A percentile compares a stretch with the other conserved stretches of the same genome.
These are phyloP conservation scores for Rhizopogon roseolus DNA, from an alignment of 768 basidiomycete genomes.

Conservation along the genomic window DNA sequence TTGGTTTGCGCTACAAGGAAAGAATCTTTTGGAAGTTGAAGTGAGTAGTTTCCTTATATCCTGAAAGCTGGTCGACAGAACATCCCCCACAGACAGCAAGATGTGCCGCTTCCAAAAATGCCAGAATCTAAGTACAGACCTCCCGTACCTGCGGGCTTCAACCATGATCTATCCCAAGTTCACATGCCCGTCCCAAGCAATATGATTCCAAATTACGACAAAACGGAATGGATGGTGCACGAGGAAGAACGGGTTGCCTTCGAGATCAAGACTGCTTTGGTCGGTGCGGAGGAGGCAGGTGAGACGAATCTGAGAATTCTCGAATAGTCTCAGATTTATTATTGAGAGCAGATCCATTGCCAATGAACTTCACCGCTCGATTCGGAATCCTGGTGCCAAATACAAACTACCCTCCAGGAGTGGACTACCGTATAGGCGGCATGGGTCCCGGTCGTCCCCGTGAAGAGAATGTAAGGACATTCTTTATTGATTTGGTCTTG, in stretches of 20 bases:
- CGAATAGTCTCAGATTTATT: neutral
- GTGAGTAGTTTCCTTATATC: too few relatives aligned
- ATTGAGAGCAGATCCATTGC: neutral
- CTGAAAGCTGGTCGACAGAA: too few relatives aligned
- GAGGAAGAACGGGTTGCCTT: constrained; percentile 16
- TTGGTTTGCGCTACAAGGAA: too few relatives aligned
- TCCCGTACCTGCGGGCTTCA: too few relatives aligned
- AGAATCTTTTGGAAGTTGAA: too few relatives aligned
- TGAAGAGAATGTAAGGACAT: neutral
- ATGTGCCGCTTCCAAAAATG: too few relatives aligned
- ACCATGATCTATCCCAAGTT: too few relatives aligned
- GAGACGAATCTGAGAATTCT: neutral
- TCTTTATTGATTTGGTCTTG: neutral
- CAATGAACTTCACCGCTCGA: neutral
- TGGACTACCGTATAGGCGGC: neutral
- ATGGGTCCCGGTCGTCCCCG: too few relatives aligned
- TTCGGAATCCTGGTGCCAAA: constrained; percentile 16
- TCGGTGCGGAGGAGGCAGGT: neutral
- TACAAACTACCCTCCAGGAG: constrained; percentile 17
- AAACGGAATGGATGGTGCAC: neutral
- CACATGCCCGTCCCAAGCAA: too few relatives aligned
- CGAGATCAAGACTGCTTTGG: constrained; percentile 4
- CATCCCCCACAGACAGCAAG: too few relatives aligned
- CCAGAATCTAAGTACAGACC: too few relatives aligned
- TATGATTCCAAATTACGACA: neutral